Base-by-base conservation (phyloP, 108 stramenopile genomes). In the Thalassiosira profunda region DNA sequence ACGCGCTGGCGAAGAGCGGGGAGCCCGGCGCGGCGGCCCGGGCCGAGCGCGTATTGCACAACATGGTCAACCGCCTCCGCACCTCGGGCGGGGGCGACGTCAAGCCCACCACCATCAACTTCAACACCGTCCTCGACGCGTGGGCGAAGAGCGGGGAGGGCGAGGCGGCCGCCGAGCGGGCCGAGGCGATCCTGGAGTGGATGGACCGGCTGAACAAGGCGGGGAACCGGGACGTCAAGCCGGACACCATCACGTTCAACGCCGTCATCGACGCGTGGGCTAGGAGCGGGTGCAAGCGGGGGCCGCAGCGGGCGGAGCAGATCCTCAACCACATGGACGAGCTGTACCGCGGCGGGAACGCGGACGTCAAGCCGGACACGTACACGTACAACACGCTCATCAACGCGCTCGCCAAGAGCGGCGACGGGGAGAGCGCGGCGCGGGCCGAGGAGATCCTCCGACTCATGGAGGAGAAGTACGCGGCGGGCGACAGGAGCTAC, bases 271-370 rank as follows among this genome's bases (percentile, higher is more conserved):
- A 93, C 80, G 86, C 88, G 29, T 93, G 91, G 91, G 91, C 91
- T 17, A 67, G 88, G 12, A 86, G 87, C 28, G 90, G 90, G 40
- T 85, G 87, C 56, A 78, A 87, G 34, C 79, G 87, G 58, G 93
- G 89, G 4, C 88, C 93, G 24, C 81, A 84, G 29, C 79, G 93
- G 5, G 93, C 93, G 0, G 89, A 94, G 42, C 90, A 92, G 54
- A 90, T 94, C 62, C 80, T 94, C 12, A 87, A 92, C 58, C 93
- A 90, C 64, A 94, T 94, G 93, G 88, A 90, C 56, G 90, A 91
- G 52, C 84, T 94, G 18, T 89, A 88, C 55, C 83, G 84, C 25
- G 76, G 87, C 23, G 90, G 90, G 1, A 89, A 94, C 68, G 67
- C 75, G 41, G 89, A 85, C 14, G 90, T 91, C 10, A 91, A 91